Percentiles rank a stretch among this genome's conserved stretches.
Evolutionary conservation across 208 protist genomes (phyloP).

Genomic region (Herpetomonas muscarum): DNA sequence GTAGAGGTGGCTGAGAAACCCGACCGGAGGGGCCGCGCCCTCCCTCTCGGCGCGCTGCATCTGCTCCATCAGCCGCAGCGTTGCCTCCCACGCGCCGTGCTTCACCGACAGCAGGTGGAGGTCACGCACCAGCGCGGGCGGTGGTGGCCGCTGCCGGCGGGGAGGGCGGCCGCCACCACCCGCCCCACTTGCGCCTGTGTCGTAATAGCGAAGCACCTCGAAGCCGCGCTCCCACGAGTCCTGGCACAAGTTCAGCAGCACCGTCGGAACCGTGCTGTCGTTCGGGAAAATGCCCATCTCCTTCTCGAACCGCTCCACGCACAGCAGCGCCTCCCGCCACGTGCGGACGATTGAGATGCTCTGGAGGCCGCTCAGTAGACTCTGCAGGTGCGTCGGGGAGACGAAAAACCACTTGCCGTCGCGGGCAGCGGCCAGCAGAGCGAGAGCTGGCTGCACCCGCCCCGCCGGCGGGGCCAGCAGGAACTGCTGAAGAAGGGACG

Average conservation of each 20-base stretch:
- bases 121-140: constrained; percentile 40
- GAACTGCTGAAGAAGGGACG: constrained; percentile 9
- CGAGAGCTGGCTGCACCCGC: constrained; percentile 44
- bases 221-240: constrained; percentile 72
- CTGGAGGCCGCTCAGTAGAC: constrained; percentile 58
- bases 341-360: constrained; percentile 53
- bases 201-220: constrained; percentile 41
- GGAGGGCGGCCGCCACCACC: not conserved
- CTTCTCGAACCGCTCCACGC: constrained; percentile 25
- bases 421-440: constrained; percentile 27
- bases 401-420: constrained; percentile 25
- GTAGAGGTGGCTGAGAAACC: constrained; percentile 80
- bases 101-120: constrained; percentile 70
- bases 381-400: constrained; percentile 48
- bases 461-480: constrained; percentile 15
- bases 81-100: constrained; percentile 55
- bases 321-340: constrained; percentile 47
- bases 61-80: constrained; percentile 35
- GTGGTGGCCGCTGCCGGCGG: not conserved
- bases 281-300: constrained; percentile 31
- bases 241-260: constrained; percentile 64
- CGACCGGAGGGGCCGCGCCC: constrained; percentile 3
- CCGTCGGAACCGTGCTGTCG: constrained; percentile 32
- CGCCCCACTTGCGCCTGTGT: no score
- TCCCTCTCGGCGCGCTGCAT: constrained; percentile 4